These are phyloP conservation scores for Garcileccinum viscosum DNA, from an alignment of 1,284 basidiomycete species.

Conservation along the genomic window DNA sequence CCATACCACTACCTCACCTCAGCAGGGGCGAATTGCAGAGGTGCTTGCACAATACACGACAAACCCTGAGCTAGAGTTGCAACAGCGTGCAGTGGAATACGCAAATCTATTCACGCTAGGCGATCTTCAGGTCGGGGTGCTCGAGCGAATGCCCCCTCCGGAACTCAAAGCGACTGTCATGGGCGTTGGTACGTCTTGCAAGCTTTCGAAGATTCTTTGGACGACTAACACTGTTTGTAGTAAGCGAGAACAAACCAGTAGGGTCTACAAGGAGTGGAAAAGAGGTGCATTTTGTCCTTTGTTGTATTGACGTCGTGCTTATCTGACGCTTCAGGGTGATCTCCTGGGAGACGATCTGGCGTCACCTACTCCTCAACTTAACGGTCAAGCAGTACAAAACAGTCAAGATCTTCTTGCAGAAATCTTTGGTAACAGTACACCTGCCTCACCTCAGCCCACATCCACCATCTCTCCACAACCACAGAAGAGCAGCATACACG, in stretches of 20 bases:
- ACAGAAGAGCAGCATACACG: constrained; percentile 75
- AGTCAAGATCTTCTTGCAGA: constrained; percentile 93
- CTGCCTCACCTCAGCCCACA: constrained; percentile 46
- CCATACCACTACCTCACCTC: constrained; percentile 62
- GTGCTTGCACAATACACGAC: constrained; percentile 82
- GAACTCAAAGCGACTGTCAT: constrained; percentile 94
- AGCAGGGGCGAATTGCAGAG: constrained; percentile 80
- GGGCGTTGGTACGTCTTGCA: constrained; percentile 69
- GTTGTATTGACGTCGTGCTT: constrained; percentile 12
- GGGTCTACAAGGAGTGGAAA: constrained; percentile 83
- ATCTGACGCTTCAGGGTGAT: constrained; percentile 55
- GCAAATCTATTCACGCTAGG: constrained; percentile 80
- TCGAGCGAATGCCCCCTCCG: constrained; percentile 98
- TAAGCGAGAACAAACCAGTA: constrained; percentile 93
- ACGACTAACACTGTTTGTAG: constrained; percentile 44
- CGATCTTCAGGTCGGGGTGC: constrained; percentile 85
- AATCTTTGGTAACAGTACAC: constrained; percentile 79
- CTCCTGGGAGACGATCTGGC: constrained; percentile 79
- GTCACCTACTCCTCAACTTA: constrained; percentile 41
- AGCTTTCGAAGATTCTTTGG: background rate
- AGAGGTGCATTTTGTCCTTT: constrained; percentile 55
- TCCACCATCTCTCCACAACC: constrained; percentile 51
- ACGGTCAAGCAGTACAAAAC: constrained; percentile 60
- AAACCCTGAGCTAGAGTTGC: constrained; percentile 91
- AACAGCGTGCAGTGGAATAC: constrained; percentile 96